Evolutionary conservation across 768 basidiomycete species (phyloP).

Genomic region (Phaffia australis): DNA sequence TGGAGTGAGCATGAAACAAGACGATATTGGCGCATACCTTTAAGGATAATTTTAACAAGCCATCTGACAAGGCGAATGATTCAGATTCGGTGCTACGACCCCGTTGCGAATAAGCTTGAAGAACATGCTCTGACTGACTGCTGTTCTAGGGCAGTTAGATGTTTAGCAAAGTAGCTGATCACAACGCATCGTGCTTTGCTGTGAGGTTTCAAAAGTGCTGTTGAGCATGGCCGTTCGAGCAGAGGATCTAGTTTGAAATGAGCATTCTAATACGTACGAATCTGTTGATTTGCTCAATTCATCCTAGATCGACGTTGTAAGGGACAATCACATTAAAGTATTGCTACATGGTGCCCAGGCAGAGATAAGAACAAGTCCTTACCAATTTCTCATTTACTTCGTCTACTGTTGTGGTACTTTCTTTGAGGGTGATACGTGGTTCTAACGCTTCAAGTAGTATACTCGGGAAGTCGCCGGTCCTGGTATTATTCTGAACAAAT

Average conservation of each 20-base stretch:
- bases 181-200: neutral
- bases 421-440: slow-evolving; percentile 48
- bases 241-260: too few species aligned
- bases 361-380: too few species aligned
- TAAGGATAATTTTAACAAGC: slow-evolving; percentile 91
- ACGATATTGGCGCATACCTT: slow-evolving; percentile 48
- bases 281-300: too few species aligned
- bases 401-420: slow-evolving; percentile 58
- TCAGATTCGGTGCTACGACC: neutral
- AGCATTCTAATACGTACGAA: too few species aligned
- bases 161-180: slow-evolving; percentile 44
- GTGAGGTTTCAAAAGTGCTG: neutral
- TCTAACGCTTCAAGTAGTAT: neutral
- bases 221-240: neutral
- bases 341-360: too few species aligned
- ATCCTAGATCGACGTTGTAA: too few species aligned
- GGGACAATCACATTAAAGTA: too few species aligned
- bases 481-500: neutral
- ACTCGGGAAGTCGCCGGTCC: slow-evolving; percentile 67
- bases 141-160: slow-evolving; percentile 77
- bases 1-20: neutral
- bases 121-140: slow-evolving; percentile 34
- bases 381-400: slow-evolving; percentile 68
- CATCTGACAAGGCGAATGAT: slow-evolving; percentile 41
- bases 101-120: neutral